Percentiles rank a stretch among this genome's conserved stretches.
These are phyloP conservation scores for Populus hybrid DNA, from an alignment of 441 rosid species.

Conservation along the genomic window DNA sequence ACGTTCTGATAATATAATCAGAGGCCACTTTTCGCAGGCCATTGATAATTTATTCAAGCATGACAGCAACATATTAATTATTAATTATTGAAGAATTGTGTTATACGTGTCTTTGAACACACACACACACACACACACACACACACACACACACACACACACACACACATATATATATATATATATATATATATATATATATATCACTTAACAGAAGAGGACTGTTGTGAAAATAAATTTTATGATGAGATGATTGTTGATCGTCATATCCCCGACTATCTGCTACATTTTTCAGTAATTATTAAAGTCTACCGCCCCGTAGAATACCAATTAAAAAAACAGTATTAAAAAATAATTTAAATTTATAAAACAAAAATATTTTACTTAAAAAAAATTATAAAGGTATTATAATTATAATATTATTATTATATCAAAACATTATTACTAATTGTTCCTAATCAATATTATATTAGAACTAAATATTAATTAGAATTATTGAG, in stretches of 20 bases:
- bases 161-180: no score
- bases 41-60: neutral
- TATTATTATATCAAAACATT: no score
- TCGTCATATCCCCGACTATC: neutral
- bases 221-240: neutral
- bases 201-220: neutral
- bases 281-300: neutral
- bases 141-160: no score
- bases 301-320: neutral
- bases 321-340: neutral
- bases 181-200: no score
- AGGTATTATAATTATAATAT: fast-evolving
- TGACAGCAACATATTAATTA: neutral
- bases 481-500: no score
- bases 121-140: no score
- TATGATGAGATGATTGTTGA: neutral
- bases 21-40: neutral
- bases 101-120: neutral
- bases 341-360: no score
- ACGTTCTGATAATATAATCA: no score
- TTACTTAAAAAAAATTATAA: no score
- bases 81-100: neutral
- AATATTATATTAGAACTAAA: no score
- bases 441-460: fast-evolving
- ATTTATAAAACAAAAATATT: no score